phyloP scores from a whole-genome alignment of 2,329 filamentous ascomycete genomes.

The Stagonosporopsis chrysanthemi region DNA sequence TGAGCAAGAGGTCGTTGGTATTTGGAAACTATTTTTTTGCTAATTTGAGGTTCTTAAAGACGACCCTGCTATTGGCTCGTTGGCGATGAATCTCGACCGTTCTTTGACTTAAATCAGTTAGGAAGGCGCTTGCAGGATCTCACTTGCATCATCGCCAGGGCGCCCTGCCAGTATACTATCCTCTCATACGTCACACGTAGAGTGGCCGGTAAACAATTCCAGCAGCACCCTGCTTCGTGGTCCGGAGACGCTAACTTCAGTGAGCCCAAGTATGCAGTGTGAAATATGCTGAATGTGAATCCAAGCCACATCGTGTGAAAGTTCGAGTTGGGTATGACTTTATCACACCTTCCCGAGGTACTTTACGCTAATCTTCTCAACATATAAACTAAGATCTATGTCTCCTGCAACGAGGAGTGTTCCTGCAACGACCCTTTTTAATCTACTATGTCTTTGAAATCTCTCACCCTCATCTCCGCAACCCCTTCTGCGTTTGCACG shows the following conservation, averaged over 20 bases:
- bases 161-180: background rate
- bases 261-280: background rate
- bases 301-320: background rate
- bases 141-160: background rate
- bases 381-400: background rate
- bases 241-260: background rate
- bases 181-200: background rate
- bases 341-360: background rate
- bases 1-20: no score
- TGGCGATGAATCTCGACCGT: background rate
- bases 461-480: slow-evolving; percentile 35
- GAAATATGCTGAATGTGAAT: background rate
- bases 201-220: background rate
- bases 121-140: background rate
- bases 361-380: background rate
- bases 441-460: background rate
- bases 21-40: no score
- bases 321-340: background rate
- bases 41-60: background rate
- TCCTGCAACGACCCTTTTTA: background rate
- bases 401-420: background rate
- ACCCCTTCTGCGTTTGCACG: slow-evolving; percentile 52
- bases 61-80: background rate
- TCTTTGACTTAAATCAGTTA: background rate
- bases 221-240: background rate